Evolutionary conservation across 768 basidiomycete species (phyloP).

Genomic region (Pleurotus giganteus): DNA sequence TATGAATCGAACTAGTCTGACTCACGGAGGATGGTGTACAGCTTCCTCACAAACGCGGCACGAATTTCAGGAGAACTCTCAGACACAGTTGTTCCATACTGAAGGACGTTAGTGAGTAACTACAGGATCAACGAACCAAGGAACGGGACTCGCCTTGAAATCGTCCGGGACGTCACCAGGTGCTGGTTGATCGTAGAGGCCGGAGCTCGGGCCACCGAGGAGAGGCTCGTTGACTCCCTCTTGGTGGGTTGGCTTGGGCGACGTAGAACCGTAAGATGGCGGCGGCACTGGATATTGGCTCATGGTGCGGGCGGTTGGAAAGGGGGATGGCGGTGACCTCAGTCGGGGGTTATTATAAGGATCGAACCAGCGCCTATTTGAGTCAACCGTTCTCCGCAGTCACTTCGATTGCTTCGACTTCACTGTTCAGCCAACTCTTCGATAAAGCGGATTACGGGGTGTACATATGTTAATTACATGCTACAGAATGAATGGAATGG

Average conservation of each 20-base stretch:
- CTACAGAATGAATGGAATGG: constrained; percentile 4
- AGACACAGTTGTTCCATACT: constrained; percentile 82
- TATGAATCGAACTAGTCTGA: constrained; percentile 14
- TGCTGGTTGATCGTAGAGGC: constrained; percentile 72
- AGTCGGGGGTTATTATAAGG: not conserved
- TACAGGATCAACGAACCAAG: not conserved
- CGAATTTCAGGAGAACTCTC: constrained; percentile 79
- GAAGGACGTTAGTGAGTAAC: constrained; percentile 2
- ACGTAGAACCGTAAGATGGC: constrained; percentile 53
- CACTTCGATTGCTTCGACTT: not conserved
- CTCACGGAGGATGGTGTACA: constrained; percentile 87
- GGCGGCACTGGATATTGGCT: constrained; percentile 61
- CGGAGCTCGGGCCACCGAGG: constrained; percentile 39
- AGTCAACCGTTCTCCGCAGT: not conserved
- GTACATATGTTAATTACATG: constrained; percentile 2
- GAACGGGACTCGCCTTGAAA: constrained; percentile 69
- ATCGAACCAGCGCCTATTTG: not conserved
- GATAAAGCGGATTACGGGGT: not conserved
- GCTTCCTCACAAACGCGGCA: constrained; percentile 86
- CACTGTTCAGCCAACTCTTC: constrained; percentile 4
- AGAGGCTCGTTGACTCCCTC: constrained; percentile 54
- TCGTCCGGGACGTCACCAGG: constrained; percentile 84
- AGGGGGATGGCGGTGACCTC: not conserved
- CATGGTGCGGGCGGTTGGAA: constrained; percentile 39
- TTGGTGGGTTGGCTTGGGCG: constrained; percentile 26